Evolutionary conservation across 768 basidiomycete species (phyloP).

Genomic region (Trametes elegans): DNA sequence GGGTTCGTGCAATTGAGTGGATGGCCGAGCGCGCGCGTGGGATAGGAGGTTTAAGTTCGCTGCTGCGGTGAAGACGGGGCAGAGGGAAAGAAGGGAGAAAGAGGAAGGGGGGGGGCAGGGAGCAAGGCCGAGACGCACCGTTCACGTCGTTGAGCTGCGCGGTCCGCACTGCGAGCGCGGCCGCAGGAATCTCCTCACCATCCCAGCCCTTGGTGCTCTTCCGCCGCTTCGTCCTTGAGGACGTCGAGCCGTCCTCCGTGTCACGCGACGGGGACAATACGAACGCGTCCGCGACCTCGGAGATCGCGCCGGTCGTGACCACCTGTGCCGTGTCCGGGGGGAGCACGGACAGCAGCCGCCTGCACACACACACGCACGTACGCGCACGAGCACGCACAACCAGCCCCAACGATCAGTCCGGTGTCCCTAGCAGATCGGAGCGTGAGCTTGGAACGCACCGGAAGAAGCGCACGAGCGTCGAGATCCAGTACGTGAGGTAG

Average conservation of each 20-base stretch:
- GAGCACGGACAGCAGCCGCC: slow-evolving; percentile 59
- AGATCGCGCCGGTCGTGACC: slow-evolving; percentile 38
- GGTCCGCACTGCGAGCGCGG: slow-evolving; percentile 15
- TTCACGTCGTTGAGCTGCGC: slow-evolving; percentile 19
- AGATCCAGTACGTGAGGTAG: slow-evolving; percentile 88
- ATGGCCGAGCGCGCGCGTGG: too few species aligned
- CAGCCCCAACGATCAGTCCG: too few species aligned
- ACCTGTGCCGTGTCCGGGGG: slow-evolving; percentile 51
- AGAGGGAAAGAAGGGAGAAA: too few species aligned
- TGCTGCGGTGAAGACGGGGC: too few species aligned
- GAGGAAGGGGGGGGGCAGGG: too few species aligned
- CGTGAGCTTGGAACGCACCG: slow-evolving; percentile 40
- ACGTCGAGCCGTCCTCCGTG: slow-evolving; percentile 17
- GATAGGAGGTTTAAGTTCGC: too few species aligned
- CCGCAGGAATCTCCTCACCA: slow-evolving; percentile 49
- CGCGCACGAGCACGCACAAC: not conserved
- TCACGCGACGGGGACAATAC: slow-evolving; percentile 24
- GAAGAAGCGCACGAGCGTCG: slow-evolving; percentile 81
- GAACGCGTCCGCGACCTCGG: slow-evolving; percentile 28
- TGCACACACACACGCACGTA: slow-evolving; percentile 18
- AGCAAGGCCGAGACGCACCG: too few species aligned
- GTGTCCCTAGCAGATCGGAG: too few species aligned
- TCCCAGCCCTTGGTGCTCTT: slow-evolving; percentile 69
- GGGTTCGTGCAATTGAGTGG: too few species aligned
- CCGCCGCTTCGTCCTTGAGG: slow-evolving; percentile 38